Conservation (phyloP, 1,139 yeast species). For the Saccharomyces hybrid region DNA sequence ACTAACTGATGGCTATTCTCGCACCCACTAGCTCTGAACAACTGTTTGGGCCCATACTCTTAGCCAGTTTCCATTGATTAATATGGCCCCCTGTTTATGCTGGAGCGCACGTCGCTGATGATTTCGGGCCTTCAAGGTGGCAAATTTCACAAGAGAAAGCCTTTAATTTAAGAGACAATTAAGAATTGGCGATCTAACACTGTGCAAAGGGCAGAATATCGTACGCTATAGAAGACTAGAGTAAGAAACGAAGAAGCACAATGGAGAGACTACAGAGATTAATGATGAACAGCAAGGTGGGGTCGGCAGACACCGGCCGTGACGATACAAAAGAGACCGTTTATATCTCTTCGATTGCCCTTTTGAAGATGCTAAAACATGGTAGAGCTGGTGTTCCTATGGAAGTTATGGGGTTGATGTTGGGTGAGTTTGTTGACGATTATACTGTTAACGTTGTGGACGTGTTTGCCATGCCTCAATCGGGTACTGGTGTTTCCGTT, state of each 20-base stretch:
- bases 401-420: slow-evolving; percentile 99
- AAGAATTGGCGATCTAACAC: neutral
- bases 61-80: neutral
- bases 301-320: slow-evolving; percentile 57
- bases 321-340: slow-evolving; percentile 95
- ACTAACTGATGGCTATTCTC: neutral
- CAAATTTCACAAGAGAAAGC: slow-evolving; percentile 3
- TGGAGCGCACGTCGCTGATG: neutral
- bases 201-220: neutral
- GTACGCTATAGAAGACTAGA: too few relatives aligned
- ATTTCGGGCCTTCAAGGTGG: neutral
- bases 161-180: neutral
- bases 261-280: slow-evolving; percentile 76
- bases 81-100: neutral
- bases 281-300: slow-evolving; percentile 49
- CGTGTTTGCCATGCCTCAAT: slow-evolving; percentile 98
- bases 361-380: slow-evolving; percentile 92
- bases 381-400: slow-evolving; percentile 99
- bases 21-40: neutral
- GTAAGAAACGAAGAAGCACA: neutral
- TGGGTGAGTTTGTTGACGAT: slow-evolving; percentile 96
- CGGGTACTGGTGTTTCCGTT: slow-evolving; percentile 97
- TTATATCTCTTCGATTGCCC: slow-evolving; percentile 88
- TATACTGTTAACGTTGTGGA: slow-evolving; percentile 95
- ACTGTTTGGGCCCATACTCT: neutral